Percentiles rank a stretch among this genome's conserved stretches.
Evolutionary conservation across 2,329 filamentous ascomycete species (phyloP).

Genomic region (Fusarium papillatum): DNA sequence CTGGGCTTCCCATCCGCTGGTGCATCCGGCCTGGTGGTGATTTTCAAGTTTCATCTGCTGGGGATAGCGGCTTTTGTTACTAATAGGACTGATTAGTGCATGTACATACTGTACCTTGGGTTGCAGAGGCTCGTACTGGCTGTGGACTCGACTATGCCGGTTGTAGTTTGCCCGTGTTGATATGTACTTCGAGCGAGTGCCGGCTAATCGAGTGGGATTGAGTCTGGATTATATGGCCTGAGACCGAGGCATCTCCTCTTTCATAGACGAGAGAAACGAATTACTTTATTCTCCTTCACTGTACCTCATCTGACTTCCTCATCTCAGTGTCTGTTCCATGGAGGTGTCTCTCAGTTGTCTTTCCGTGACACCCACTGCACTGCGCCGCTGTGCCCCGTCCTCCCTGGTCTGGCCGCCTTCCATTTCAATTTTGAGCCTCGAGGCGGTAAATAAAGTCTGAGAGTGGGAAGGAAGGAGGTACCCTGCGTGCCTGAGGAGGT

Average conservation of each 20-base stretch:
- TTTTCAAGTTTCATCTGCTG: constrained; percentile 6
- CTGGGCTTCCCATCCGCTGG: constrained; percentile 2
- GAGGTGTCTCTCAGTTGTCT: constrained; percentile 11
- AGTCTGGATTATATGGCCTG: background rate
- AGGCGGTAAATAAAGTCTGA: constrained; percentile 1
- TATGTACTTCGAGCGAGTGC: background rate
- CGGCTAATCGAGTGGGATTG: background rate
- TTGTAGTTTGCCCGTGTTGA: background rate
- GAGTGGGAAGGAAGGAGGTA: constrained; percentile 1
- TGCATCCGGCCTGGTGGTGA: background rate
- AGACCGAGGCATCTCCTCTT: background rate
- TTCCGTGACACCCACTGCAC: constrained; percentile 24
- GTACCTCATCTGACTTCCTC: constrained; percentile 17
- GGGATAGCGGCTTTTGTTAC: background rate
- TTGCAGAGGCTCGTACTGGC: background rate
- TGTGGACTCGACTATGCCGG: background rate
- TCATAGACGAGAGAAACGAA: constrained; percentile 3
- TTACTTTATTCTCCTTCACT: constrained; percentile 12
- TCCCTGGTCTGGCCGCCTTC: background rate
- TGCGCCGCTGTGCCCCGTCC: background rate
- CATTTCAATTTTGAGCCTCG: constrained; percentile 1
- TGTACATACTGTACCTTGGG: background rate
- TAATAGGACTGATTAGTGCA: background rate
- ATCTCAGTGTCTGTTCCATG: background rate
- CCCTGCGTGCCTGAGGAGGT: background rate